phyloP scores from a whole-genome alignment of 495 filamentous ascomycete species.

The Annulohypoxylon moriforme region DNA sequence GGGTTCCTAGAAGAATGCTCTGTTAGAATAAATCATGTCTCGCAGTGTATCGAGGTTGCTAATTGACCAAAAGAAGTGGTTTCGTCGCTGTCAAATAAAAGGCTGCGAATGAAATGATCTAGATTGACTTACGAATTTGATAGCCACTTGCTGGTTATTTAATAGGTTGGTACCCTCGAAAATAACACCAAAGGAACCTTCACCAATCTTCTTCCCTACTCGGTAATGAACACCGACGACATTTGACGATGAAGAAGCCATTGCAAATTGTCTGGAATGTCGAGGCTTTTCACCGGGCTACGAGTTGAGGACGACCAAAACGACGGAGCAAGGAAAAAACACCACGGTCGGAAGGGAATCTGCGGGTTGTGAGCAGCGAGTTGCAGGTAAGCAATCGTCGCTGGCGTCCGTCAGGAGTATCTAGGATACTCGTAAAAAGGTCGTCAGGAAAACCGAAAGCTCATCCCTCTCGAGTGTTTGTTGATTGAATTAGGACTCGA shows the following conservation, averaged over 20 bases:
- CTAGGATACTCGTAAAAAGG: constrained; percentile 37
- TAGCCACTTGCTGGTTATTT: constrained; percentile 99
- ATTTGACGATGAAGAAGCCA: constrained; percentile 96
- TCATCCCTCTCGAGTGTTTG: constrained; percentile 40
- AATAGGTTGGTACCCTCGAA: constrained; percentile 98
- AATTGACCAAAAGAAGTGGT: constrained; percentile 3
- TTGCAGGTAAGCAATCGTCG: constrained; percentile 18
- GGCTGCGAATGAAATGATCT: constrained; percentile 1
- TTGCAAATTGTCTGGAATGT: constrained; percentile 52
- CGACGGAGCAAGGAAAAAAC: constrained; percentile 4
- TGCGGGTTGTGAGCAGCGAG: not conserved
- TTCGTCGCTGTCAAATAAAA: not conserved
- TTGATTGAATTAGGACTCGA: constrained; percentile 39
- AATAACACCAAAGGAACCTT: constrained; percentile 98
- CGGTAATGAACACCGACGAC: constrained; percentile 99
- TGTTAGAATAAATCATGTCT: constrained; percentile 22
- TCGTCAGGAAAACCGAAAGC: constrained; percentile 40
- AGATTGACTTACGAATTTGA: constrained; percentile 89
- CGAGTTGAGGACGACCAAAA: constrained; percentile 9
- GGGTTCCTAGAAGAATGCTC: constrained; percentile 74
- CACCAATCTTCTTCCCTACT: constrained; percentile 99
- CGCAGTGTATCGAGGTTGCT: not conserved
- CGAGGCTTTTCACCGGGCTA: constrained; percentile 9
- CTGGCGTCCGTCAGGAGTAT: constrained; percentile 41
- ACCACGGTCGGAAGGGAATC: constrained; percentile 29